A percentile compares a stretch with the other conserved stretches of the same genome.
Conservation (phyloP, 768 basidiomycete genomes). For the Podaxis mareebaensis region DNA sequence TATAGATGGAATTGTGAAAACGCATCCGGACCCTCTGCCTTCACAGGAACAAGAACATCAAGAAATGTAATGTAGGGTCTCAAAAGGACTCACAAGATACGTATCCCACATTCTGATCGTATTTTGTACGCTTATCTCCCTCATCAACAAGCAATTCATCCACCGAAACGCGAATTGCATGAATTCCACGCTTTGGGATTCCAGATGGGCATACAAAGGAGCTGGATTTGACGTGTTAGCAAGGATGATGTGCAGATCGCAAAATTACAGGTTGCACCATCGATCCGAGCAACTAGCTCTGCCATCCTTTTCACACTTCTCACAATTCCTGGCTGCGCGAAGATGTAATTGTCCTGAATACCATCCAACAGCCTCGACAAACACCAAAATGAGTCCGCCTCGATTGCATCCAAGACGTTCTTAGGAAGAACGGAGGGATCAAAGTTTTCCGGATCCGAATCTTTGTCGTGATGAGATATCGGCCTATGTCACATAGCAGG, state of each 20-base stretch:
- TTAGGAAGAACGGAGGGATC: constrained; percentile 77
- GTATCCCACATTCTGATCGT: constrained; percentile 99
- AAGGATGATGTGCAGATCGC: background rate
- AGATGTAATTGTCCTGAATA: constrained; percentile 98
- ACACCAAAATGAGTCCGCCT: constrained; percentile 99
- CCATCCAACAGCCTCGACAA: constrained; percentile 93
- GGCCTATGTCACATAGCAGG: background rate
- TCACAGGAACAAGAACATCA: background rate
- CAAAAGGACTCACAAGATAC: constrained; percentile 77
- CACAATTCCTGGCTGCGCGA: constrained; percentile 95
- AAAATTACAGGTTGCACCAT: constrained; percentile 48
- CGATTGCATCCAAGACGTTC: constrained; percentile 76
- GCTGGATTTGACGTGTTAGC: constrained; percentile 42
- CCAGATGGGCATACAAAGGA: constrained; percentile 84
- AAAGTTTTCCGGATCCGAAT: constrained; percentile 87
- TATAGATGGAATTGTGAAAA: constrained; percentile 99
- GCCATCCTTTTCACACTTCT: constrained; percentile 92
- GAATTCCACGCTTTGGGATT: constrained; percentile 92
- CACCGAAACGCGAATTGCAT: constrained; percentile 99
- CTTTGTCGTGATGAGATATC: constrained; percentile 41
- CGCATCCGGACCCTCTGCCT: constrained; percentile 97
- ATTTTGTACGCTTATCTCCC: constrained; percentile 95
- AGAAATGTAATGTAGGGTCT: constrained; percentile 28
- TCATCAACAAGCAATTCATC: constrained; percentile 99
- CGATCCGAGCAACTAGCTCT: constrained; percentile 87